phyloP scores from a whole-genome alignment of 176 grass and related monocot species.

The Otatea glauca region DNA sequence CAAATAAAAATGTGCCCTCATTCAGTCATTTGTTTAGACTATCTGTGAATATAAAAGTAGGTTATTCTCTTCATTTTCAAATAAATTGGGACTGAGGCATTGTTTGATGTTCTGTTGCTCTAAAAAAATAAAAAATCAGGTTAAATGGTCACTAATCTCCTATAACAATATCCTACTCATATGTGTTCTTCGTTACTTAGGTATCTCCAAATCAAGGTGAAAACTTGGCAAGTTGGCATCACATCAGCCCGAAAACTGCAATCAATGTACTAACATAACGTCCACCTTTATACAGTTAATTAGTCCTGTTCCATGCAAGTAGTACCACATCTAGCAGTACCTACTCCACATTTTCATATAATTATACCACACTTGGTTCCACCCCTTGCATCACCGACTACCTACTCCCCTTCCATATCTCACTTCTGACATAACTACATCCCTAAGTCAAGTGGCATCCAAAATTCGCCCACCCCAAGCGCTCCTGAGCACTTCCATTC shows the following conservation, averaged over 20 bases:
- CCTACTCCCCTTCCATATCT: not conserved
- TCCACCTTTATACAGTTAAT: not conserved
- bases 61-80: too few species aligned
- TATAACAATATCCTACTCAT: not conserved
- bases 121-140: not conserved
- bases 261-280: not conserved
- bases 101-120: not conserved
- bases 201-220: not conserved
- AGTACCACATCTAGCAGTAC: not conserved
- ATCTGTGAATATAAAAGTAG: too few species aligned
- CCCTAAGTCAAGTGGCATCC: not conserved
- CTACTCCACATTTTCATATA: slow-evolving; percentile 13
- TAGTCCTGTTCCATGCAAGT: not conserved
- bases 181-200: not conserved
- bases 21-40: too few species aligned
- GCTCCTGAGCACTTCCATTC: too few species aligned
- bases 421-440: not conserved
- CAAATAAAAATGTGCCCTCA: too few species aligned
- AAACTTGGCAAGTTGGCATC: not conserved
- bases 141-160: not conserved
- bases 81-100: too few species aligned
- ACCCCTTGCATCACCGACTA: not conserved
- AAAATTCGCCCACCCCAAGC: not conserved
- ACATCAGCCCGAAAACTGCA: not conserved
- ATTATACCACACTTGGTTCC: not conserved